Conservation (phyloP, 257 asterid genomes). For the Solanum boliviense region DNA sequence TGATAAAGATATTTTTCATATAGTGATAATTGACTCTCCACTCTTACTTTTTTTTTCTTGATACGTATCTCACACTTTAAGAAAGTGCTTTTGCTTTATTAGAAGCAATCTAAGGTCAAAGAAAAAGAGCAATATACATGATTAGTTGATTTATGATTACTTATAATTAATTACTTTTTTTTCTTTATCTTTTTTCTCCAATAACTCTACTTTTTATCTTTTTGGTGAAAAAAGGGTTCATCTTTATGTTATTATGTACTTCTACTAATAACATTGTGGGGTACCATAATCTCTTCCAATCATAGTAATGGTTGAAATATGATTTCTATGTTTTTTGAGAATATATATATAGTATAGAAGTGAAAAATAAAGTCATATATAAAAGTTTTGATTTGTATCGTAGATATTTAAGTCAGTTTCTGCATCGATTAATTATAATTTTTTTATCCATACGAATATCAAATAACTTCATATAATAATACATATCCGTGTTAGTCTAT, state of each 20-base stretch:
- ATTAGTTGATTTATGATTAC: neutral
- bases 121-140: neutral
- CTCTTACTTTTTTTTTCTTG: neutral
- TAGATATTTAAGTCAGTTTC: neutral
- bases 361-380: neutral
- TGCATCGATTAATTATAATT: neutral
- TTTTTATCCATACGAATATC: fast-evolving
- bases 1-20: neutral
- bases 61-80: neutral
- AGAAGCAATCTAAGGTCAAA: neutral
- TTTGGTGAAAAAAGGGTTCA: neutral
- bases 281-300: neutral
- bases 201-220: neutral
- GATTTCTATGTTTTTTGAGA: neutral
- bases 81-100: neutral
- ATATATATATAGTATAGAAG: neutral
- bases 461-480: neutral
- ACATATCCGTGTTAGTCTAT: too few species aligned
- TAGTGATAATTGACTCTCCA: neutral
- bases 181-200: neutral
- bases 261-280: neutral
- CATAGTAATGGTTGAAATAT: neutral
- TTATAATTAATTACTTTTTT: neutral
- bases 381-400: neutral
- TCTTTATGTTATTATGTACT: neutral